These are phyloP conservation scores for Coprinellus micaceus DNA, from an alignment of 768 basidiomycete species.

Conservation along the genomic window DNA sequence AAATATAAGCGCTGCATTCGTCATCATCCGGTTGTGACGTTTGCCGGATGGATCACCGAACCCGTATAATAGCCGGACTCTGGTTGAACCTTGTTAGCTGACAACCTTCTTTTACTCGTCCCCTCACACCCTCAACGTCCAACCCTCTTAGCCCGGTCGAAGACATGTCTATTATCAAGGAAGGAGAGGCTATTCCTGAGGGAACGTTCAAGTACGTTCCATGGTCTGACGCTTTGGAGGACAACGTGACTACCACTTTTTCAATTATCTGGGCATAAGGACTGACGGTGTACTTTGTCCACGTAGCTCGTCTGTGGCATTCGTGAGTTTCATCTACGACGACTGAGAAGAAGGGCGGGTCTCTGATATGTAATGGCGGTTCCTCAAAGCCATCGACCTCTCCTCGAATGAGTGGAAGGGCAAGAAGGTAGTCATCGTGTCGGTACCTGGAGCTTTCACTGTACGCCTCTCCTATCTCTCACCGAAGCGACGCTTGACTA, in stretches of 20 bases:
- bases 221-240: conserved; percentile 59
- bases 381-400: conserved; percentile 45
- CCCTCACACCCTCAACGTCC: too few species aligned
- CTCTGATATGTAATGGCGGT: not conserved
- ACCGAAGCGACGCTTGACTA: not conserved
- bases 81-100: too few species aligned
- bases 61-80: too few species aligned
- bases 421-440: conserved; percentile 77
- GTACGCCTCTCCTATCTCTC: conserved; percentile 39
- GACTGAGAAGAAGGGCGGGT: too few species aligned
- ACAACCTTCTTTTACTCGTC: too few species aligned
- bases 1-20: too few species aligned
- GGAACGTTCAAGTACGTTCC: conserved; percentile 51
- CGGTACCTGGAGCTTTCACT: conserved; percentile 81
- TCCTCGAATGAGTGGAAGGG: conserved; percentile 67
- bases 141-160: too few species aligned
- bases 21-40: too few species aligned
- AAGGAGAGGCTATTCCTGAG: conserved; percentile 37
- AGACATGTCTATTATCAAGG: conserved; percentile 27
- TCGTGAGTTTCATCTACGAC: conserved; percentile 47
- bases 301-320: conserved; percentile 57
- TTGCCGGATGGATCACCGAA: too few species aligned
- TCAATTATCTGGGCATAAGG: not conserved
- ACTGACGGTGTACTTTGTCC: conserved; percentile 12
- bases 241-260: conserved; percentile 52